Conservation (phyloP, 495 filamentous ascomycete species). For the Daldinia childiae region DNA sequence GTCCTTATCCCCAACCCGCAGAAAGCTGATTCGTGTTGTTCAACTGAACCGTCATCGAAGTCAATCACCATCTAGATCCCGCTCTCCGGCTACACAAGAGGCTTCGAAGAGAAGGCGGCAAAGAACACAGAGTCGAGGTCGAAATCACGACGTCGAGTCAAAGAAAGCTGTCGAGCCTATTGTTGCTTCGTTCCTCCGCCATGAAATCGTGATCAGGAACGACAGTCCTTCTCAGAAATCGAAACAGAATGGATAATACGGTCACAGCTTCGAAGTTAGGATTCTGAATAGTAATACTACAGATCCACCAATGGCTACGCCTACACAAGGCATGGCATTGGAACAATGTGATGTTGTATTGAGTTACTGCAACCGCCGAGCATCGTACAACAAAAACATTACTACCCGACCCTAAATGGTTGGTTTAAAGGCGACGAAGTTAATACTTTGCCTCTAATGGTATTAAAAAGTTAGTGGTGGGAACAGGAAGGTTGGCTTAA, state of each 20-base stretch:
- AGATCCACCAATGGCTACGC: conserved; percentile 2
- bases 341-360: conserved; percentile 22
- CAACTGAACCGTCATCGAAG: conserved; percentile 47
- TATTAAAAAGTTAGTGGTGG: conserved; percentile 10
- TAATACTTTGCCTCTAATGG: conserved; percentile 1
- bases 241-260: conserved; percentile 28
- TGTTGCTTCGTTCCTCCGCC: conserved; percentile 35
- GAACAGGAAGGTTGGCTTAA: background rate
- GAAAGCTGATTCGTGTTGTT: conserved; percentile 44
- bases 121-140: conserved; percentile 51
- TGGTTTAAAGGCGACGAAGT: background rate
- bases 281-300: background rate
- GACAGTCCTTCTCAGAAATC: conserved; percentile 26
- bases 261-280: background rate
- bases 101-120: conserved; percentile 47
- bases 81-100: conserved; percentile 40
- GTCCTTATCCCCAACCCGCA: conserved; percentile 47
- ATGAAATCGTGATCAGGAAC: conserved; percentile 37
- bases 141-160: conserved; percentile 35
- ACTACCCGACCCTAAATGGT: conserved; percentile 6
- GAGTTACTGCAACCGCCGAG: conserved; percentile 10
- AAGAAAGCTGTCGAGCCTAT: conserved; percentile 25
- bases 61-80: conserved; percentile 51
- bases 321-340: conserved; percentile 5
- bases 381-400: conserved; percentile 27